Percentiles rank a stretch among this genome's conserved stretches.
Conservation (phyloP, 1,284 basidiomycete genomes). For the Ganoderma leucocontextum region DNA sequence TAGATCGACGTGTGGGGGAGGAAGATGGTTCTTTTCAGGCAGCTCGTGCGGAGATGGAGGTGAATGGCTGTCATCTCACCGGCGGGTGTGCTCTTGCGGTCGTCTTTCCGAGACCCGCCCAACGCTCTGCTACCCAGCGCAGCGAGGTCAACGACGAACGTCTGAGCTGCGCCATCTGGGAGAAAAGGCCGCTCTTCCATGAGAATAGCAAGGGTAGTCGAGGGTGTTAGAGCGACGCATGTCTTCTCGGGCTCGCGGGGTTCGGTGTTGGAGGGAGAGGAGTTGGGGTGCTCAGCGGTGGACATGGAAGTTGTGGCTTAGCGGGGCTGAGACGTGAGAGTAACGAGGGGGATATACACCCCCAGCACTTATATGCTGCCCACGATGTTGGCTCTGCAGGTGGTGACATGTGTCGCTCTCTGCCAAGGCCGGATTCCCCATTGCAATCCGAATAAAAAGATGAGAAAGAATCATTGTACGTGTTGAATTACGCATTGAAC, state of each 20-base stretch:
- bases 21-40: neutral
- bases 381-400: neutral
- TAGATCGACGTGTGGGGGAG: neutral
- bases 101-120: neutral
- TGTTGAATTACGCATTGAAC: too few species aligned
- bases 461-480: too few species aligned
- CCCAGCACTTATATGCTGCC: neutral
- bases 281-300: neutral
- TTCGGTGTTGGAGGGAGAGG: neutral
- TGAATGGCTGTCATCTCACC: neutral
- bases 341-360: neutral
- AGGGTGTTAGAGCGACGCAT: neutral
- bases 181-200: neutral
- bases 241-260: neutral
- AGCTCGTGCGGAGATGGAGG: neutral
- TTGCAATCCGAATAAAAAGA: too few species aligned
- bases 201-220: neutral
- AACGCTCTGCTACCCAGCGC: conserved; percentile 5
- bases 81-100: neutral
- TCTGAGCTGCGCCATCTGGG: conserved; percentile 9
- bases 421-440: too few species aligned
- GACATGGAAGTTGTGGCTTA: neutral
- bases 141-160: conserved; percentile 36
- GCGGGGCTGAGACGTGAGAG: neutral
- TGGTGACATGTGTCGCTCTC: too few species aligned